phyloP scores from a whole-genome alignment of 257 asterid genomes.

The Solanum pinnatisectum region DNA sequence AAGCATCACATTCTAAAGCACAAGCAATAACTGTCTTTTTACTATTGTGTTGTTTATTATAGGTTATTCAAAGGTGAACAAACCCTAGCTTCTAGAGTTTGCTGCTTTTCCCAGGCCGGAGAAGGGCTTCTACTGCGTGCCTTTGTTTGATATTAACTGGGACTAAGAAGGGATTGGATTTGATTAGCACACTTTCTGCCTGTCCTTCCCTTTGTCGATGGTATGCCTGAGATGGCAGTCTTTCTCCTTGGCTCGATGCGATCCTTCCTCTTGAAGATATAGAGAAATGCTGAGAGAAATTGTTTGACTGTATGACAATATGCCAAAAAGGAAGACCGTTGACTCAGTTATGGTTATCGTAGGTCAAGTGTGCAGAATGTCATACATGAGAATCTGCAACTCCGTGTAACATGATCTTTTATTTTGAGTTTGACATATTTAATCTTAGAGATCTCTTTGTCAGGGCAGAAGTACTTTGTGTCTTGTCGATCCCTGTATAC shows the following conservation, averaged over 20 bases:
- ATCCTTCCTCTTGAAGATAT: slow-evolving; percentile 57
- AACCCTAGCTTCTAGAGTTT: no score
- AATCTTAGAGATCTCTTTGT: neutral
- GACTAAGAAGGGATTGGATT: no score
- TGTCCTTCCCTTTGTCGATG: no score
- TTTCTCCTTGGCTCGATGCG: slow-evolving; percentile 26
- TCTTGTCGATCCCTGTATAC: neutral
- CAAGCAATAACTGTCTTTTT: neutral
- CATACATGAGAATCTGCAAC: neutral
- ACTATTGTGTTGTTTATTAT: neutral
- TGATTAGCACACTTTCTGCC: no score
- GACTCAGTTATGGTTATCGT: slow-evolving; percentile 41
- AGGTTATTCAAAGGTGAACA: slow-evolving; percentile 22
- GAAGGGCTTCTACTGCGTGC: no score
- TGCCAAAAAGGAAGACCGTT: slow-evolving; percentile 61
- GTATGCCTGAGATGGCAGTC: no score
- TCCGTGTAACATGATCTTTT: neutral
- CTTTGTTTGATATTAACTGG: no score
- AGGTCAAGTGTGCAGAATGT: neutral
- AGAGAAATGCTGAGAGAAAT: slow-evolving; percentile 37
- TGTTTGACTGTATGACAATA: slow-evolving; percentile 33
- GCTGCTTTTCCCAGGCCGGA: no score
- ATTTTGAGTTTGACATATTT: neutral
- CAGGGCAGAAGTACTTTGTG: neutral
- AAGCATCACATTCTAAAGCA: neutral